Percentiles rank a stretch among this genome's conserved stretches.
phyloP scores from a whole-genome alignment of 2,329 filamentous ascomycete species.

The Amesomyces nigricolor region DNA sequence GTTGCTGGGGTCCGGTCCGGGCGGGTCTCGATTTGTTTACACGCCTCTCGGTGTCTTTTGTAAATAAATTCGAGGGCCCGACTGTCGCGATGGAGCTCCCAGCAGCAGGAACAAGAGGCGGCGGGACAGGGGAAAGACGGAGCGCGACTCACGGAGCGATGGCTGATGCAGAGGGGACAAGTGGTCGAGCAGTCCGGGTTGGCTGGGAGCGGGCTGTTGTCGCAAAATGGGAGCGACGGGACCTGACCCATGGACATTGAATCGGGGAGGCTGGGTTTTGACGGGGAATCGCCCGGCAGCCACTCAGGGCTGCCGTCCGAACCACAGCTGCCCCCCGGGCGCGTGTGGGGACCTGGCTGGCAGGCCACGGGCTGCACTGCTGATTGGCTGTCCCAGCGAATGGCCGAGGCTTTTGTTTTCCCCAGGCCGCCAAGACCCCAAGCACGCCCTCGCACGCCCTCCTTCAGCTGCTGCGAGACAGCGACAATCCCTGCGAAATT shows the following conservation, averaged over 20 bases:
- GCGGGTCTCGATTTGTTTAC: constrained; percentile 16
- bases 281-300: constrained; percentile 8
- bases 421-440: not conserved
- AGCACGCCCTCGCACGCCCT: not conserved
- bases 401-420: constrained; percentile 26
- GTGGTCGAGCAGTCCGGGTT: constrained; percentile 4
- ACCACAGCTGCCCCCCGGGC: not conserved
- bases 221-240: constrained; percentile 13
- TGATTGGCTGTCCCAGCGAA: constrained; percentile 22
- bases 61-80: not conserved
- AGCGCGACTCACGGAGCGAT: constrained; percentile 11
- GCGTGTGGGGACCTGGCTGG: constrained; percentile 23
- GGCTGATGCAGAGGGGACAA: constrained; percentile 9
- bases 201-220: constrained; percentile 16
- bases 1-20: constrained; percentile 3
- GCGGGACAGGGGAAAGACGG: not conserved
- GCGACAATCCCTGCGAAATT: constrained; percentile 9
- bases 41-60: not conserved
- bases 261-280: constrained; percentile 26
- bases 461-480: constrained; percentile 17
- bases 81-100: not conserved
- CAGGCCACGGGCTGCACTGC: constrained; percentile 5
- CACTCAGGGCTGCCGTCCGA: no score
- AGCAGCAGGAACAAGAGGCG: not conserved
- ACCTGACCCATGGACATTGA: not conserved